Base-by-base conservation (phyloP, 768 basidiomycete genomes). In the Podaxis carcinomalis region DNA sequence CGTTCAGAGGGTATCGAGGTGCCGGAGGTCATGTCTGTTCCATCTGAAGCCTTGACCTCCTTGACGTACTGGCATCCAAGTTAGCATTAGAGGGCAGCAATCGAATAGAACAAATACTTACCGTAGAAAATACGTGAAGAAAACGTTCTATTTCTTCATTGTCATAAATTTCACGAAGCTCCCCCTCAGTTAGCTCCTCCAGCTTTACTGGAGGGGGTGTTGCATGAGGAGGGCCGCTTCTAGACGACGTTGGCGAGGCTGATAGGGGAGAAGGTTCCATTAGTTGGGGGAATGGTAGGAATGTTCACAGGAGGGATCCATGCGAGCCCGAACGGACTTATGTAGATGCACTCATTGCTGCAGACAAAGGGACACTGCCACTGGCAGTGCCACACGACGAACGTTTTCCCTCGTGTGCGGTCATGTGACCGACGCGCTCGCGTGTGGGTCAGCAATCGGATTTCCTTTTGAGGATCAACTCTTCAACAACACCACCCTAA, bases 141-240 rank as follows among this genome's bases (percentile, higher is more conserved):
- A 85, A 88, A 27, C 84, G 74, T 14, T 84, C 78, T 13, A 87
- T 81, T 72, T 88, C 86, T 67, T 87, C 85, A 56, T 82, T 78
- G 25, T 89, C 86, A 62, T 83, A 88, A 27, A 84, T 65, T 42
- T 83, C 78, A 42, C 88, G 75, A 19, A 89, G 74, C 65, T 87
- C 75, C 25, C 72, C 69, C 66, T 88, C 85, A 6, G 80, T 78
- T 27, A 85, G 67, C 3, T 74, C 73, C 68, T 74, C 70, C 50
- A 5, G 47, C 6, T 57, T 40, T 27, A 28, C 53, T 11, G 52
- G 36, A 27, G 52, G 27, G 5, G 61, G 25, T 10, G 35, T 36
- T 39, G 46, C 27, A 50, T 35, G 56, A 19, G 52, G 39, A 5
- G 40, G 25, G 23, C 32, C 52, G 28, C 47, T 62, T 21, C 62